A percentile compares a stretch with the other conserved stretches of the same genome.
Conservation (phyloP, 106 monocot species). For the Apostasia shenzhenica region DNA sequence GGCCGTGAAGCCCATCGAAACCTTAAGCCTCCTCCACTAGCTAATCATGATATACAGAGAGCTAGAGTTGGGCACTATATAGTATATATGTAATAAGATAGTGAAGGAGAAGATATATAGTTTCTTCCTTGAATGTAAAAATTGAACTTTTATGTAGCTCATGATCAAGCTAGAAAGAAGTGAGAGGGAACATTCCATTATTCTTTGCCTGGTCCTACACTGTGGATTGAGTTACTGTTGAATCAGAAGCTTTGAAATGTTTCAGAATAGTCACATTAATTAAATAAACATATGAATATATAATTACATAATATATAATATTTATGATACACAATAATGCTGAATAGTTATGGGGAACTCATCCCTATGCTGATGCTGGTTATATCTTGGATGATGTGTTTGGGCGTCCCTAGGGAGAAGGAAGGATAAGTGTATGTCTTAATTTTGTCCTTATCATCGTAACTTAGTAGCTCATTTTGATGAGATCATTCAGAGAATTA, state of each 20-base stretch:
- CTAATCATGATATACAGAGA: not conserved
- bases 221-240: not conserved
- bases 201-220: not conserved
- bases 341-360: not conserved
- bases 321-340: no score
- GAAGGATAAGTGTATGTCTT: no score
- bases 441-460: no score
- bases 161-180: not conserved
- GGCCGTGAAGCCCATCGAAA: slow-evolving; percentile 51
- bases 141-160: not conserved
- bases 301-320: no score
- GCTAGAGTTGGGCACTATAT: not conserved
- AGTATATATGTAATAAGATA: not conserved
- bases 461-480: no score
- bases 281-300: no score
- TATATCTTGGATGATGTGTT: no score
- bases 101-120: not conserved
- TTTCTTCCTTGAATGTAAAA: not conserved
- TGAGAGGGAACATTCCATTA: not conserved
- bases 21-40: slow-evolving; percentile 78
- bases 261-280: no score
- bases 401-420: no score
- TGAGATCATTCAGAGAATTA: no score
- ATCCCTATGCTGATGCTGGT: slow-evolving; percentile 6
- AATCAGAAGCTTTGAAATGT: not conserved